Base-by-base conservation (phyloP, 768 basidiomycete species). In the Cystofilobasidium capitatum region DNA sequence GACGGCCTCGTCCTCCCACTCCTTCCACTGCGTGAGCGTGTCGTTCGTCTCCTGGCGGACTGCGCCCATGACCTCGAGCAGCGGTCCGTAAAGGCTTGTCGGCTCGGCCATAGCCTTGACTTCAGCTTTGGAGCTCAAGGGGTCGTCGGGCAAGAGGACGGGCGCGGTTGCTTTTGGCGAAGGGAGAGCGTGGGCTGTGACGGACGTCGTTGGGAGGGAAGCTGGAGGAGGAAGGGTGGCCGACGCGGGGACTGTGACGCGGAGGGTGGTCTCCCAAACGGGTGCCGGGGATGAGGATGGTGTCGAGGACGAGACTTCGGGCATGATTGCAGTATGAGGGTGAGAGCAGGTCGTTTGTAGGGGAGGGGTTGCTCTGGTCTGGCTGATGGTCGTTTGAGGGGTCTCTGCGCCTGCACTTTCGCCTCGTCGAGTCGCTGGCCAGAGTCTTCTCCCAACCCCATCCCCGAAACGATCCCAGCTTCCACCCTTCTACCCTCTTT, bases 1-100 rank as follows among this genome's bases (percentile, higher is more conserved):
- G 20, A 58, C 33, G 44, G 51, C 66, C 24, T 45, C 61, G 45
- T 68, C 66, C 66, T 68, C 66, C 66, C 66, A 68, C 22, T 68
- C 66, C 55, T 68, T 68, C 66, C 66, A 68, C 20, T 31, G 37
- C 42, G 66, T 68, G 35, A 68, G 40, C 47, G 42, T 40, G 40
- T 26, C 44, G 61, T 68, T 68, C 45, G 55, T 54, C 61, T 63
- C 36, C 33, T 44, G 40, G 17, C 61, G 39, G 31, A 57, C 54
- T 8, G 16, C 33, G 13, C 16, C 24, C 66, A 68, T 68, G 8
- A 60, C 61, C 16, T 39, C 54, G 7, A 68, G 57, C 29, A 68
- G 33, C 29, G 66, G 66, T 3, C 66, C 66, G 55, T 68, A 68
- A 26, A 63, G 37, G 51, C 61, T 26, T 20, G 66, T 68, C 3